Evolutionary conservation across 2,329 filamentous ascomycete species (phyloP).

Genomic region (Fusarium newnesense): DNA sequence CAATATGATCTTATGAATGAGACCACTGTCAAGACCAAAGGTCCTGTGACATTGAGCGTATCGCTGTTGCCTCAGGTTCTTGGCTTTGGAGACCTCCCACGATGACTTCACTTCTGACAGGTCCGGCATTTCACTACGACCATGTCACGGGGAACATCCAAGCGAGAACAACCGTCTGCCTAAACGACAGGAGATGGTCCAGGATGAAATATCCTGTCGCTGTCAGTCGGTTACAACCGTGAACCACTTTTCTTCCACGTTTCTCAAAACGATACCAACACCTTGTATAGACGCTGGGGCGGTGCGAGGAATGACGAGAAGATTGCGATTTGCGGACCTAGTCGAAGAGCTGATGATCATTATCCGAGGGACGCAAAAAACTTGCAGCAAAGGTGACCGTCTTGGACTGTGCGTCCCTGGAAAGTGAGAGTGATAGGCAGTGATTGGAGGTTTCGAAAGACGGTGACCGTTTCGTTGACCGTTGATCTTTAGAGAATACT

Average conservation of each 20-base stretch:
- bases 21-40: constrained; percentile 9
- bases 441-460: constrained; percentile 32
- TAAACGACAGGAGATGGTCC: constrained; percentile 6
- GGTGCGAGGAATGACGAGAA: constrained; percentile 37
- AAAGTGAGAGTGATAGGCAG: neutral
- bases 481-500: constrained; percentile 7
- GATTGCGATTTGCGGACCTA: constrained; percentile 38
- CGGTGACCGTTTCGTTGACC: constrained; percentile 37
- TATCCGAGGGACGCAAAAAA: constrained; percentile 15
- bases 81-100: constrained; percentile 24
- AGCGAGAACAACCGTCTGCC: constrained; percentile 13
- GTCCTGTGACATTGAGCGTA: constrained; percentile 24
- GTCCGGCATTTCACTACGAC: constrained; percentile 8
- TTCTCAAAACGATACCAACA: constrained; percentile 5
- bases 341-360: constrained; percentile 30
- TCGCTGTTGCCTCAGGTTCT: constrained; percentile 12
- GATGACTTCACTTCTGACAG: constrained; percentile 41
- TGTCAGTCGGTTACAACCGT: constrained; percentile 31
- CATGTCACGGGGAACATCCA: constrained; percentile 14
- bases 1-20: constrained; percentile 16
- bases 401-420: constrained; percentile 36
- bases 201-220: constrained; percentile 14
- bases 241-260: constrained; percentile 38
- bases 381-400: constrained; percentile 31
- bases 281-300: constrained; percentile 4